Evolutionary conservation across 345 rosid species (phyloP).

Genomic region (Corchorus olitorius): DNA sequence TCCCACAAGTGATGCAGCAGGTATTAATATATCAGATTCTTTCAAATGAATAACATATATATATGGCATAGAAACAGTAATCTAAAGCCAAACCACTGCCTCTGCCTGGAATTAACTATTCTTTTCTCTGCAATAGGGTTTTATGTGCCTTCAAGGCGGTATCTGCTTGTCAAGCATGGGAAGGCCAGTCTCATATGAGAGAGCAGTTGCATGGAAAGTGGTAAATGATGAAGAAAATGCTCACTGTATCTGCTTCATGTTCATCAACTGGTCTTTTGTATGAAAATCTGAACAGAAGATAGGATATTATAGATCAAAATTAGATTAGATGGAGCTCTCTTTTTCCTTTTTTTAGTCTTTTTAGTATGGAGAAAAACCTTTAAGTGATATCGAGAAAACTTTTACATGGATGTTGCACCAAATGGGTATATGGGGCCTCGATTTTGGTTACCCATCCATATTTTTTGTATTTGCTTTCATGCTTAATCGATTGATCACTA

Average conservation of each 20-base stretch:
- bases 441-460: conserved; percentile 12
- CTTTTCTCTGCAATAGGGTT: conserved; percentile 56
- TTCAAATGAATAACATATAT: neutral
- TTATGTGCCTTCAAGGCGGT: conserved; percentile 80
- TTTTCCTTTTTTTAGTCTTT: conserved; percentile 3
- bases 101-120: neutral
- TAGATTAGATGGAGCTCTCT: conserved; percentile 24
- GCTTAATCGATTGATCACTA: conserved; percentile 6
- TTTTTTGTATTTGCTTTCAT: conserved; percentile 19
- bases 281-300: conserved; percentile 33
- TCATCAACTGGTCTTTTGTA: conserved; percentile 93
- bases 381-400: conserved; percentile 6
- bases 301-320: conserved; percentile 13
- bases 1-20: conserved; percentile 89
- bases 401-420: conserved; percentile 16
- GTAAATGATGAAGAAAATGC: conserved; percentile 81
- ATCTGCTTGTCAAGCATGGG: conserved; percentile 97
- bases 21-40: conserved; percentile 27
- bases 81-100: no score
- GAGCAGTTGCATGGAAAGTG: conserved; percentile 96
- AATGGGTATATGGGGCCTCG: conserved; percentile 23
- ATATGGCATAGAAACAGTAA: neutral
- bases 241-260: conserved; percentile 90
- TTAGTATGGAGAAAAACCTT: conserved; percentile 24
- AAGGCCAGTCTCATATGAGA: conserved; percentile 83